phyloP scores from a whole-genome alignment of 208 protist species.

The Leishmania gerbilli region DNA sequence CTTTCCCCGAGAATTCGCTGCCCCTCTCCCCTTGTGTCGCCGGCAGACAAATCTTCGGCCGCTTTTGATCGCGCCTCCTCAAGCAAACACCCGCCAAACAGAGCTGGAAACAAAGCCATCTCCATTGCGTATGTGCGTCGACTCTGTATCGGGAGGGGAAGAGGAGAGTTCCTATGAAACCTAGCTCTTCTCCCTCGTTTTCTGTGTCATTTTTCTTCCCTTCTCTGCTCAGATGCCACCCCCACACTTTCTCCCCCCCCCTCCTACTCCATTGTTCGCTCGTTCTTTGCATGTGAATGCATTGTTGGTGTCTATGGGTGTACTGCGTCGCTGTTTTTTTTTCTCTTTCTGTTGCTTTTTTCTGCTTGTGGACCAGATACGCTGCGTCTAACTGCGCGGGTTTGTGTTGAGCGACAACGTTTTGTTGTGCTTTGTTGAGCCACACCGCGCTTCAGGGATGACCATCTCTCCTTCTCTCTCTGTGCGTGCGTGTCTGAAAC shows the following conservation, averaged over 20 bases:
- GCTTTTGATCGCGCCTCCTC: not conserved
- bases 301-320: not conserved
- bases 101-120: not conserved
- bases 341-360: not conserved
- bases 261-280: not conserved
- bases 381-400: not conserved
- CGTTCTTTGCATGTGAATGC: too few species aligned
- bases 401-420: not conserved
- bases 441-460: not conserved
- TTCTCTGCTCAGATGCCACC: not conserved
- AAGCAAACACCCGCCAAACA: too few species aligned
- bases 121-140: not conserved
- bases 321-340: not conserved
- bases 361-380: not conserved
- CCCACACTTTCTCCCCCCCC: not conserved
- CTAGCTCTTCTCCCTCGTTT: not conserved
- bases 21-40: not conserved
- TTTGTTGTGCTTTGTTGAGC: not conserved
- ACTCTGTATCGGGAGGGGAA: not conserved
- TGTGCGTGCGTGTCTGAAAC: not conserved
- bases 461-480: not conserved
- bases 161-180: not conserved
- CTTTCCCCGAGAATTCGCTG: not conserved
- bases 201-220: not conserved
- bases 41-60: too few species aligned